A percentile compares a stretch with the other conserved stretches of the same genome.
phyloP scores from a whole-genome alignment of 139 green algal species.

The Coelastrella sp. region DNA sequence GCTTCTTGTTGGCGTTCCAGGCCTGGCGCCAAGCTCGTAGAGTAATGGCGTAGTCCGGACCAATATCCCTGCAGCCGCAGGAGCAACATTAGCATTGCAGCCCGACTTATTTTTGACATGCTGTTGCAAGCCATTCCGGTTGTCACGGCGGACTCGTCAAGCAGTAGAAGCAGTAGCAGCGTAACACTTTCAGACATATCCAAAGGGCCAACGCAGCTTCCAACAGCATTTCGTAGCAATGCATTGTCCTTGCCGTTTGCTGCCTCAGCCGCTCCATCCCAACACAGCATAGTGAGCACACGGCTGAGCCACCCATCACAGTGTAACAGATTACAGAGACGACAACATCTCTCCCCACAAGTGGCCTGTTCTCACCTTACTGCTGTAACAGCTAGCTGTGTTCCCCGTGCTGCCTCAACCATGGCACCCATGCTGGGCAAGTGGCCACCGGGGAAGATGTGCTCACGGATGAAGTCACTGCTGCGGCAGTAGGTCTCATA shows the following conservation, averaged over 20 bases:
- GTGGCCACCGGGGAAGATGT: slow-evolving; percentile 93
- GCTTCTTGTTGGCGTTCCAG: slow-evolving; percentile 51
- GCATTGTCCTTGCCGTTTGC: not conserved
- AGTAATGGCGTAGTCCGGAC: slow-evolving; percentile 92
- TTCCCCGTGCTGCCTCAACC: slow-evolving; percentile 77
- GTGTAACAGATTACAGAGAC: not conserved
- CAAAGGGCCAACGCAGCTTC: too few species aligned
- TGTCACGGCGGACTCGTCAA: too few species aligned
- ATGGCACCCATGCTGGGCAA: slow-evolving; percentile 79
- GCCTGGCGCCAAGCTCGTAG: slow-evolving; percentile 81
- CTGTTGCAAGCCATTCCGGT: not conserved
- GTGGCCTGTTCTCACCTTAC: not conserved
- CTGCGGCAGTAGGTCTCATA: slow-evolving; percentile 92
- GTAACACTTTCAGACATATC: too few species aligned
- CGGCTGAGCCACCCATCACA: not conserved
- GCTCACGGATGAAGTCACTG: slow-evolving; percentile 97
- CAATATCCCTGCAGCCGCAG: slow-evolving; percentile 78
- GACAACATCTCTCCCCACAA: not conserved
- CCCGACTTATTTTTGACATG: not conserved
- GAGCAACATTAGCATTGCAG: not conserved
- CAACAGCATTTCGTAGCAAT: not conserved
- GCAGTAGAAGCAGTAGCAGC: too few species aligned
- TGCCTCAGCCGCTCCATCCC: not conserved
- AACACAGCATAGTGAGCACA: not conserved
- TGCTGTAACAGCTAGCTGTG: slow-evolving; percentile 50